These are phyloP conservation scores for Apiotrichum domesticum DNA, from an alignment of 1,284 basidiomycete species.

Conservation along the genomic window DNA sequence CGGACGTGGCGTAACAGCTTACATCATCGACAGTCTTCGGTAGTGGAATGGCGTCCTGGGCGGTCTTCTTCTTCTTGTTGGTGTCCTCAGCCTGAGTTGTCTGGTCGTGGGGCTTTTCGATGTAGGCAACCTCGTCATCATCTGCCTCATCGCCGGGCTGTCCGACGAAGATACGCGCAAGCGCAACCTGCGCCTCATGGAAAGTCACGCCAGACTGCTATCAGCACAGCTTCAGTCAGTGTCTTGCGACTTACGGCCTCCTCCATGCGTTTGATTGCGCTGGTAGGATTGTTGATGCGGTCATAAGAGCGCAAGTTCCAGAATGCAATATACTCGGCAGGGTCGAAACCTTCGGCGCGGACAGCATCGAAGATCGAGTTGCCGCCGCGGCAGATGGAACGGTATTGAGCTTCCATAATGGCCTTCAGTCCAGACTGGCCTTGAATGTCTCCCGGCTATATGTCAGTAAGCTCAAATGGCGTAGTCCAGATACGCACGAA, in stretches of 20 bases:
- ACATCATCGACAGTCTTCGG: slow-evolving; percentile 58
- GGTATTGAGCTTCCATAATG: slow-evolving; percentile 44
- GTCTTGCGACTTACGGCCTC: slow-evolving; percentile 34
- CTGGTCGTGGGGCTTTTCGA: slow-evolving; percentile 50
- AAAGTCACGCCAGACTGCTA: slow-evolving; percentile 65
- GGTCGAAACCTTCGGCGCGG: slow-evolving; percentile 70
- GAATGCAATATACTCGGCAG: slow-evolving; percentile 61
- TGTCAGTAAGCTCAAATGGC: slow-evolving; percentile 22
- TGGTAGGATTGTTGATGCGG: slow-evolving; percentile 69
- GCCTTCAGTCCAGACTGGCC: slow-evolving; percentile 60
- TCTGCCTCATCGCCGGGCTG: slow-evolving; percentile 28
- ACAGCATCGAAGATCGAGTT: slow-evolving; percentile 78
- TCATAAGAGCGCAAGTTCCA: slow-evolving; percentile 87
- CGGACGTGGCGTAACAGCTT: background rate
- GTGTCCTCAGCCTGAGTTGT: slow-evolving; percentile 56
- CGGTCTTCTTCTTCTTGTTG: slow-evolving; percentile 41
- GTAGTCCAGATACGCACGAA: slow-evolving; percentile 26
- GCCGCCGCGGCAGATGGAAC: slow-evolving; percentile 81
- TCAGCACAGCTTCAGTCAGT: slow-evolving; percentile 5
- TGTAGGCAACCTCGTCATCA: slow-evolving; percentile 44
- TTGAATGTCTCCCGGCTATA: slow-evolving; percentile 65
- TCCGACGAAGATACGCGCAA: slow-evolving; percentile 73
- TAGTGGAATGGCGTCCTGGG: slow-evolving; percentile 46
- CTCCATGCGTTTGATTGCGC: slow-evolving; percentile 65
- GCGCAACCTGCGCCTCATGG: slow-evolving; percentile 76